These are phyloP conservation scores for Candida andamanensis DNA, from an alignment of 805 yeast genomes.

Conservation along the genomic window DNA sequence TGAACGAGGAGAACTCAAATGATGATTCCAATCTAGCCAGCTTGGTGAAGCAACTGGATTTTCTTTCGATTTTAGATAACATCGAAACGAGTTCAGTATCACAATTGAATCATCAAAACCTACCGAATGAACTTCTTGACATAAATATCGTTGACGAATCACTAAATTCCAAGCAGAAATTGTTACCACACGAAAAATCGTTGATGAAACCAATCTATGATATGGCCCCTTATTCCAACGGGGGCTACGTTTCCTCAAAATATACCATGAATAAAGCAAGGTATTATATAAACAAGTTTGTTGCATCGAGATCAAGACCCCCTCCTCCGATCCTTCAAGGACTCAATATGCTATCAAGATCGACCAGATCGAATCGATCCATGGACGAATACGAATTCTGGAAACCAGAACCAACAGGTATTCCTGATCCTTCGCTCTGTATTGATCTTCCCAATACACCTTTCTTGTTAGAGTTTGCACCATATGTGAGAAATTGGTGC, in stretches of 20 bases:
- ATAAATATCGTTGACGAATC: constrained; percentile 30
- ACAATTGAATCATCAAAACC: constrained; percentile 18
- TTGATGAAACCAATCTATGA: background rate
- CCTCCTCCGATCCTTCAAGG: constrained; percentile 26
- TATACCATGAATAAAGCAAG: constrained; percentile 6
- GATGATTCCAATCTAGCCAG: background rate
- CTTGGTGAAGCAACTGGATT: constrained; percentile 18
- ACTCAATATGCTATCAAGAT: constrained; percentile 15
- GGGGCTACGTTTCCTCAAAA: background rate
- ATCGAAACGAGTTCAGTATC: constrained; percentile 22
- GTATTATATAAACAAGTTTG: constrained; percentile 14
- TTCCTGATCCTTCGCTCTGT: constrained; percentile 31
- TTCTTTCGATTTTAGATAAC: constrained; percentile 25
- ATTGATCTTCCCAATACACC: constrained; percentile 19
- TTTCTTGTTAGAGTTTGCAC: constrained; percentile 28
- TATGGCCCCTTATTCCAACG: background rate
- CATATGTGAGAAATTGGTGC: constrained; percentile 29
- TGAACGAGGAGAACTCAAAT: background rate
- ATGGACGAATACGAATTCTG: constrained; percentile 7
- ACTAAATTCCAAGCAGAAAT: constrained; percentile 18
- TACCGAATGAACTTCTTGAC: constrained; percentile 32
- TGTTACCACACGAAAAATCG: constrained; percentile 33
- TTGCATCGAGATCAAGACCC: constrained; percentile 32
- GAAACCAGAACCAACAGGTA: constrained; percentile 20
- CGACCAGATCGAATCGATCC: constrained; percentile 8